Percentiles rank a stretch among this genome's conserved stretches.
Conservation (phyloP, 495 filamentous ascomycete species). For the Talaromyces adpressus region DNA sequence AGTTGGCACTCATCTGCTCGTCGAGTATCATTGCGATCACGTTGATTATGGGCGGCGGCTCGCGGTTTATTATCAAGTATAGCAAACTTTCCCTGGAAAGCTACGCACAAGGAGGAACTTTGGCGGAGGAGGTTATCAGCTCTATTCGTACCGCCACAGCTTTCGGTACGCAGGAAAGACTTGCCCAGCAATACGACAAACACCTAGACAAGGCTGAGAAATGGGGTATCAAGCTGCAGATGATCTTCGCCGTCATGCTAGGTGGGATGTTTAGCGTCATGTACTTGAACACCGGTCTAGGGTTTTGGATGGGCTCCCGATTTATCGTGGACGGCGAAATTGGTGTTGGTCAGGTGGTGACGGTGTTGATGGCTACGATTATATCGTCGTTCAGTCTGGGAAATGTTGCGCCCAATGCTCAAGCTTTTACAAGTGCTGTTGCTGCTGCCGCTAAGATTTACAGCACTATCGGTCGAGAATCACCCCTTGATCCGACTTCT, state of each 20-base stretch:
- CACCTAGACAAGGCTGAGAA: constrained; percentile 66
- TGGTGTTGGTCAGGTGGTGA: constrained; percentile 49
- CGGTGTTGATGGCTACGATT: constrained; percentile 81
- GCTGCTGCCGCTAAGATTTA: constrained; percentile 88
- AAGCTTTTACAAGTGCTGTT: constrained; percentile 74
- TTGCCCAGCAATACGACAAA: constrained; percentile 74
- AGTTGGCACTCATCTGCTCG: constrained; percentile 71
- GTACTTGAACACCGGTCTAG: constrained; percentile 83
- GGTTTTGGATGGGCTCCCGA: constrained; percentile 90
- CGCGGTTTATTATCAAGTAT: constrained; percentile 68
- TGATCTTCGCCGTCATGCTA: constrained; percentile 66
- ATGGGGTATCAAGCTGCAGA: constrained; percentile 71
- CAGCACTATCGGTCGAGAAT: constrained; percentile 83
- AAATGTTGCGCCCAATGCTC: constrained; percentile 78
- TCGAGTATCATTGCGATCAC: constrained; percentile 70
- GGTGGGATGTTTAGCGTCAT: constrained; percentile 74
- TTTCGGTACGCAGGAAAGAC: constrained; percentile 84
- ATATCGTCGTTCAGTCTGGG: constrained; percentile 88
- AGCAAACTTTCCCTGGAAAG: constrained; percentile 69
- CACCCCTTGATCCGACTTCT: constrained; percentile 73
- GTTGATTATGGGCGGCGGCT: constrained; percentile 65
- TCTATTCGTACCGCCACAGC: constrained; percentile 90
- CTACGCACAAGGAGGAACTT: constrained; percentile 76
- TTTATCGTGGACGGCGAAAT: constrained; percentile 66
- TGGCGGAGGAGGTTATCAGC: constrained; percentile 92